These are phyloP conservation scores for Boechera stricta DNA, from an alignment of 345 rosid genomes.

Conservation along the genomic window DNA sequence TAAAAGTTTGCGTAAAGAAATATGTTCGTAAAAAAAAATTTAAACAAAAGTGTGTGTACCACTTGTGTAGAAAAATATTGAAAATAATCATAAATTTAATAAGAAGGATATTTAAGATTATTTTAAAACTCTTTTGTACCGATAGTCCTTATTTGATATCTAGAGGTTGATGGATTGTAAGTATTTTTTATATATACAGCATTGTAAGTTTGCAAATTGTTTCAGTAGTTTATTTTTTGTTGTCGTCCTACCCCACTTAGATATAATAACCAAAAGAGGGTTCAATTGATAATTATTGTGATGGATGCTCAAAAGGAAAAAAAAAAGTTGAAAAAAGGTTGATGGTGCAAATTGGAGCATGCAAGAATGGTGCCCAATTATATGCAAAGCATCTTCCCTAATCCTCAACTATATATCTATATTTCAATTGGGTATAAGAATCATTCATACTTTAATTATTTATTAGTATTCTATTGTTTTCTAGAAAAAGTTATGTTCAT, in stretches of 20 bases:
- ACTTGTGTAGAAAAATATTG: too few species aligned
- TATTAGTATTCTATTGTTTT: constrained; percentile 6
- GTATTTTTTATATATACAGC: too few species aligned
- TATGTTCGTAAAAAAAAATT: too few species aligned
- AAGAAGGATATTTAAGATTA: too few species aligned
- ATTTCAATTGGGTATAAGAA: constrained; percentile 14
- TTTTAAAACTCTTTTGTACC: too few species aligned
- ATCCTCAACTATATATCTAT: constrained; percentile 19
- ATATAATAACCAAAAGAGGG: constrained; percentile 21
- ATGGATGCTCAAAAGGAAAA: constrained; percentile 19
- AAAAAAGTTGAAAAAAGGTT: constrained; percentile 22
- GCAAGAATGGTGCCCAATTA: constrained; percentile 35
- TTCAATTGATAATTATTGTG: constrained; percentile 21
- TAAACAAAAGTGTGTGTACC: too few species aligned
- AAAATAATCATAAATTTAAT: too few species aligned
- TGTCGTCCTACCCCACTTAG: constrained; percentile 12
- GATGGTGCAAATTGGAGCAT: constrained; percentile 34
- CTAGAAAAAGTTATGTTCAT: neutral
- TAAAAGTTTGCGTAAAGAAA: too few species aligned
- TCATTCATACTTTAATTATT: constrained; percentile 27
- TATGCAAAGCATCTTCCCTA: constrained; percentile 33
- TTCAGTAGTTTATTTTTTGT: neutral
- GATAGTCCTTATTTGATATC: too few species aligned
- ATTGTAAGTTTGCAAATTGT: neutral
- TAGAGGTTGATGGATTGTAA: too few species aligned